Evolutionary conservation across 2,329 filamentous ascomycete species (phyloP).

Genomic region (Monascus ruber): DNA sequence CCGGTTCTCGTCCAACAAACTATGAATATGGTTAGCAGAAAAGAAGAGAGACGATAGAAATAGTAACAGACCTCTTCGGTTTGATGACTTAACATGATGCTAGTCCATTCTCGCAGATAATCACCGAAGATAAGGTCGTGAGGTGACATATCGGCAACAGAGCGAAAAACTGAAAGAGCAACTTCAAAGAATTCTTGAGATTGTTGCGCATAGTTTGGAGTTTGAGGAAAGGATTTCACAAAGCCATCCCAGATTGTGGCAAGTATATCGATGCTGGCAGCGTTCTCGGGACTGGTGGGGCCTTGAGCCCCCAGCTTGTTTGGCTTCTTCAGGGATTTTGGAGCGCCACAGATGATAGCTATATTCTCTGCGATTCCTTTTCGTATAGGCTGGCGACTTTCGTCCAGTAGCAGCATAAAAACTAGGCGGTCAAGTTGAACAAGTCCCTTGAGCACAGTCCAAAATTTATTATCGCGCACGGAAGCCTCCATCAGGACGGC

Average conservation of each 20-base stretch:
- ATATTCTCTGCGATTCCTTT: slow-evolving; percentile 29
- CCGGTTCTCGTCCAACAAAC: slow-evolving; percentile 36
- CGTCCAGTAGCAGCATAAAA: slow-evolving; percentile 32
- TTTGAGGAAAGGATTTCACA: slow-evolving; percentile 27
- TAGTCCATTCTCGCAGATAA: slow-evolving; percentile 34
- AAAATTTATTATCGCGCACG: slow-evolving; percentile 35
- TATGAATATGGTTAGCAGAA: slow-evolving; percentile 13
- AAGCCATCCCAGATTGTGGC: slow-evolving; percentile 36
- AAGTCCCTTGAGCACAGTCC: slow-evolving; percentile 31
- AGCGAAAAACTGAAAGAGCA: slow-evolving; percentile 31
- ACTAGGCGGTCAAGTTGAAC: slow-evolving; percentile 28
- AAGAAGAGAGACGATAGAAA: neutral
- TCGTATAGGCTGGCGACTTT: slow-evolving; percentile 28
- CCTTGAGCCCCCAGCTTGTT: slow-evolving; percentile 9
- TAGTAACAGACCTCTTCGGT: slow-evolving; percentile 28
- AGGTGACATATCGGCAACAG: slow-evolving; percentile 28
- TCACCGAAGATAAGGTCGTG: slow-evolving; percentile 25
- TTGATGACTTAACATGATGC: slow-evolving; percentile 31
- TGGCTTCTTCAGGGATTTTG: slow-evolving; percentile 19
- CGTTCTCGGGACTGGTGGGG: slow-evolving; percentile 11
- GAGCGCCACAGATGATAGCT: slow-evolving; percentile 22
- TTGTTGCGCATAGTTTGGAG: slow-evolving; percentile 23
- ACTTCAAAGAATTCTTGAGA: slow-evolving; percentile 38
- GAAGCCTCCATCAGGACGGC: slow-evolving; percentile 40
- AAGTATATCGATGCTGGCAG: slow-evolving; percentile 28